Evolutionary conservation across 2,329 filamentous ascomycete genomes (phyloP), one percentile per base, ranked within the genome.

Genomic region (Pseudocercospora pini-densiflorae): DNA sequence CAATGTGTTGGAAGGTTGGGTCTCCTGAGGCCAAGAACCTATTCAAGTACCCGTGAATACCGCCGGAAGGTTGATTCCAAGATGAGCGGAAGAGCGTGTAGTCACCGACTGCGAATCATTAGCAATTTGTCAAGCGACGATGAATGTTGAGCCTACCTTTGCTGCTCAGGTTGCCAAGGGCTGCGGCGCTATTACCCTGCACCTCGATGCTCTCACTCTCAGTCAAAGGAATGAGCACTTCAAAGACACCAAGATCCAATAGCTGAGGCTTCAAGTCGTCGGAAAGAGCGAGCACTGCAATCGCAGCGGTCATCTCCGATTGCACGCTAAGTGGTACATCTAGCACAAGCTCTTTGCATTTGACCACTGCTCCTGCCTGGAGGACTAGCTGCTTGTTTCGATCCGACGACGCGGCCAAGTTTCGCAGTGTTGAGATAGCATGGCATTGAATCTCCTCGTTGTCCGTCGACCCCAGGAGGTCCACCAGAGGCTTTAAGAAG

Each of bases 371-470:
- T 24, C 95, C 95, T 36, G 95, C 95, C 80, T 98, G 93, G 58
- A 99, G 83, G 0, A 99, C 95, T n/a, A 99, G 86, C 65, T 96
- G 92, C 82, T 99, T 99, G 86, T 99, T 99, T 69, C 93, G 90
- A 78, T 99, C 95, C 7, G 94, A 98, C 81, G 94, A 98, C 63
- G 95, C 95, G 6, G 95, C 95, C 65, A 99, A 85, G 76, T 99
- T 99, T 70, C 95, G 89, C 58, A 99, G 86, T 0, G 95, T 99
- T 5, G 95, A 98, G 71, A 99, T 99, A 64, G 95, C 95, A 77
- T 99, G 95, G 77, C 95, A 99, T 78, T 99, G 95, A 60, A 99
- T 99, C 78, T 99, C 95, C 79, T 99, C 95, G 77, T 97, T 97
- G 74, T 98, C 94, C 0, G 94, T 97, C 9, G 93, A 96, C 60